A percentile compares a stretch with the other conserved stretches of the same genome.
Conservation (phyloP, 768 basidiomycete genomes). For the Pulveroboletus sp. region DNA sequence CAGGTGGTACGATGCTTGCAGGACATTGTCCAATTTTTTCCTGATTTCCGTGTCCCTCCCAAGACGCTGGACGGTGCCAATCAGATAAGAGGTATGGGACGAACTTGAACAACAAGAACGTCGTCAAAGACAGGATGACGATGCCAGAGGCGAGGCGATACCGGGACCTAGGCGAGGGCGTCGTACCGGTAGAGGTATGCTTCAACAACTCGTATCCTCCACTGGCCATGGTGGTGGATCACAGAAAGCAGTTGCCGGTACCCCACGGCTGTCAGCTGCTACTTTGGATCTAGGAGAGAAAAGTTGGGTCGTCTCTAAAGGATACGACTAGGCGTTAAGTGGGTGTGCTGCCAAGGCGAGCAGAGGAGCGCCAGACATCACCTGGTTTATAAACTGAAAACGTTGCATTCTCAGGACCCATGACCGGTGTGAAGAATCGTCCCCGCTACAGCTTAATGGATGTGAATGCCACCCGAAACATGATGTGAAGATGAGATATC, state of each 20-base stretch:
- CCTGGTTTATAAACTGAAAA: neutral
- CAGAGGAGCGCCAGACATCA: neutral
- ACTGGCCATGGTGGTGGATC: conserved; percentile 13
- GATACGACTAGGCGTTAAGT: neutral
- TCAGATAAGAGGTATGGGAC: conserved; percentile 1
- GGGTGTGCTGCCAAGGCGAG: too few species aligned
- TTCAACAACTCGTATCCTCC: conserved; percentile 19
- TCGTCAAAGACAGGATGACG: conserved; percentile 8
- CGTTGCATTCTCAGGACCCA: neutral
- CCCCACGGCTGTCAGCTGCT: too few species aligned
- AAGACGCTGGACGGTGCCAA: neutral
- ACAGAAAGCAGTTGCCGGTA: too few species aligned
- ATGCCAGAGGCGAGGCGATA: conserved; percentile 13
- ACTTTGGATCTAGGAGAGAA: neutral
- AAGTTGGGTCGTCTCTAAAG: neutral
- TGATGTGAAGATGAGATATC: neutral
- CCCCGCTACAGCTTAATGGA: too few species aligned
- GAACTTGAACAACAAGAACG: conserved; percentile 11
- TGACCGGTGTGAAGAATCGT: neutral
- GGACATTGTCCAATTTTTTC: conserved; percentile 32
- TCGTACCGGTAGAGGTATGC: neutral
- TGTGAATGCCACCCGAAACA: neutral
- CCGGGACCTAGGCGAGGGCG: conserved; percentile 3
- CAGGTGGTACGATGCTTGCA: conserved; percentile 28
- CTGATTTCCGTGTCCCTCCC: neutral